Conservation (phyloP, 2,329 filamentous ascomycete species). For the Monosporascus sp. region DNA sequence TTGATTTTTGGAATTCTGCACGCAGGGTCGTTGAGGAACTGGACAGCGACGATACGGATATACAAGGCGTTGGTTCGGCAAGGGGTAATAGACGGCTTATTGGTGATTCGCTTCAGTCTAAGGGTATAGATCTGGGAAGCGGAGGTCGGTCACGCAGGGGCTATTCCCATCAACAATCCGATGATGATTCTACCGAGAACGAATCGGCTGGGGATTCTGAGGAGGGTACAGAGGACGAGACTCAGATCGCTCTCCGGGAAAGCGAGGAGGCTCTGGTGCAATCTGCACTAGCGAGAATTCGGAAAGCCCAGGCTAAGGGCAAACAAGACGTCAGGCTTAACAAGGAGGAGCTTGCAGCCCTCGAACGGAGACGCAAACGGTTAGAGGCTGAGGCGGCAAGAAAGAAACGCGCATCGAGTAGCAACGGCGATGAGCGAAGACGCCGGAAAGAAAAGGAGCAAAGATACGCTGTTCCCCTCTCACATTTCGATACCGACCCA, state of each 20-base stretch:
- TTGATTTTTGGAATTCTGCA: conserved; percentile 31
- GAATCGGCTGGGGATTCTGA: conserved; percentile 43
- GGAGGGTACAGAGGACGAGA: conserved; percentile 47
- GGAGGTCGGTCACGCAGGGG: conserved; percentile 33
- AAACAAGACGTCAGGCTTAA: conserved; percentile 75
- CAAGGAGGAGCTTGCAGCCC: conserved; percentile 72
- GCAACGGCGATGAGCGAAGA: conserved; percentile 29
- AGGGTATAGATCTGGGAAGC: conserved; percentile 51
- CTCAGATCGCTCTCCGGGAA: conserved; percentile 53
- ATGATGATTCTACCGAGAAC: conserved; percentile 44
- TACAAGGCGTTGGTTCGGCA: conserved; percentile 48
- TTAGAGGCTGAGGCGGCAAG: conserved; percentile 42
- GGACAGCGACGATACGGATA: conserved; percentile 53
- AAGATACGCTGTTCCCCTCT: conserved; percentile 47
- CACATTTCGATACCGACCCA: conserved; percentile 41
- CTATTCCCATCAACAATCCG: conserved; percentile 30
- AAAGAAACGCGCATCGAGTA: conserved; percentile 25
- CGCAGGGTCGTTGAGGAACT: conserved; percentile 61
- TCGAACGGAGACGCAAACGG: conserved; percentile 63
- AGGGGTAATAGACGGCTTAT: conserved; percentile 44
- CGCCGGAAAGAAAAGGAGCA: conserved; percentile 37
- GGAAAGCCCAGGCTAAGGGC: conserved; percentile 69
- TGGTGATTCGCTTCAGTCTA: conserved; percentile 57
- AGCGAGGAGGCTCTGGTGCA: conserved; percentile 73
- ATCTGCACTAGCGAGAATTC: conserved; percentile 73